A percentile compares a stretch with the other conserved stretches of the same genome.
These are phyloP conservation scores for Fennellomyces sp. DNA, from an alignment of 371 early-diverging fungal species.

Conservation along the genomic window DNA sequence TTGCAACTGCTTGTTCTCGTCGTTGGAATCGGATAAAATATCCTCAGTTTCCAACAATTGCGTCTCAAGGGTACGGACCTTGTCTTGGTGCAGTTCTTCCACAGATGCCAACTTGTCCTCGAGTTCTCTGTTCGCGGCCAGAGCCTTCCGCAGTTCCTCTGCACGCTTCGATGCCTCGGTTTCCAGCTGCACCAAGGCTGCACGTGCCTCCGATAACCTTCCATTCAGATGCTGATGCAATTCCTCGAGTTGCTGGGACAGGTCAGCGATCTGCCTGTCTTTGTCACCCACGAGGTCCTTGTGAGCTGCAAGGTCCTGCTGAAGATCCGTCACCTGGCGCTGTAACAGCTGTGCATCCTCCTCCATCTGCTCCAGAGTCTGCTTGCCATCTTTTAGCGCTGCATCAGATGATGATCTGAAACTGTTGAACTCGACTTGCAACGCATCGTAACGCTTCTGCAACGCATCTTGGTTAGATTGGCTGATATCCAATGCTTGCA, in stretches of 20 bases:
- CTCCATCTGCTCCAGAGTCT: neutral
- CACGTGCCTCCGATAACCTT: neutral
- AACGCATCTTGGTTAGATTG: neutral
- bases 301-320: neutral
- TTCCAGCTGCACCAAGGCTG: neutral
- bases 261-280: neutral
- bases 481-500: constrained; percentile 4
- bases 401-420: constrained; percentile 1
- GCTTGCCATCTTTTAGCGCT: neutral
- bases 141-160: neutral
- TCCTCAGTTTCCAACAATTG: neutral
- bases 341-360: constrained; percentile 6
- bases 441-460: constrained; percentile 1
- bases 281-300: neutral
- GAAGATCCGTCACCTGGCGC: constrained; percentile 4
- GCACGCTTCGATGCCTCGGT: neutral
- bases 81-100: neutral
- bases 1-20: neutral
- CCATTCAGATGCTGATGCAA: neutral
- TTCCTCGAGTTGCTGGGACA: neutral
- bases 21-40: neutral
- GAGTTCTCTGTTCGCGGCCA: neutral
- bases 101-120: neutral
- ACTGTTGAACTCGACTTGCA: constrained; percentile 4
- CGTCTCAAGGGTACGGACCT: neutral